phyloP scores from a whole-genome alignment of 2,329 filamentous ascomycete genomes.

The Scedosporium dehoogii region DNA sequence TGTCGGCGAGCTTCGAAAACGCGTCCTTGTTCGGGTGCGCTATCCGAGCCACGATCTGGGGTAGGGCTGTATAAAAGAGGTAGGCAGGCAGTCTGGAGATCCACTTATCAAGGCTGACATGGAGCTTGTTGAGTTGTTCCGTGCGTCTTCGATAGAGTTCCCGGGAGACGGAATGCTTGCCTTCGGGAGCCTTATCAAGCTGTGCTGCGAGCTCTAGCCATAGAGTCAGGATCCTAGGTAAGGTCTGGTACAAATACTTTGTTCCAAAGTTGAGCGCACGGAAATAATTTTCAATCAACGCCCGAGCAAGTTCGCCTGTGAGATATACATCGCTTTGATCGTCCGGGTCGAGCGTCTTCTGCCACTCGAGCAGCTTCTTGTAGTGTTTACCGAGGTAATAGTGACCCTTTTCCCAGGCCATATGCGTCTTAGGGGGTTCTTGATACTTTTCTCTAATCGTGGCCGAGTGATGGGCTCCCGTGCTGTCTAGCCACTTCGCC shows the following conservation, averaged over 20 bases:
- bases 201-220: constrained; percentile 88
- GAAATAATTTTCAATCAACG: constrained; percentile 90
- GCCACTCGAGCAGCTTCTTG: constrained; percentile 87
- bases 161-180: constrained; percentile 40
- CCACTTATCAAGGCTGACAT: constrained; percentile 72
- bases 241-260: constrained; percentile 91
- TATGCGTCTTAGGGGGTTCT: constrained; percentile 59
- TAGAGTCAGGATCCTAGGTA: constrained; percentile 82
- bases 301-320: constrained; percentile 72
- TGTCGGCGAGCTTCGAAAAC: constrained; percentile 64
- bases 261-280: constrained; percentile 79
- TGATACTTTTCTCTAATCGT: constrained; percentile 76
- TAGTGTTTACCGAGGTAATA: constrained; percentile 97
- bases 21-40: constrained; percentile 73
- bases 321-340: constrained; percentile 71
- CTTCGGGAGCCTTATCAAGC: constrained; percentile 51
- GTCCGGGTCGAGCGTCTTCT: constrained; percentile 64
- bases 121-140: constrained; percentile 57
- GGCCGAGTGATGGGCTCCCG: constrained; percentile 83
- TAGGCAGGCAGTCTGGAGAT: constrained; percentile 62
- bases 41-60: constrained; percentile 93
- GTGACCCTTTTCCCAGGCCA: constrained; percentile 89
- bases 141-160: constrained; percentile 47
- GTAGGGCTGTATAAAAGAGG: constrained; percentile 72
- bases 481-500: constrained; percentile 91